phyloP scores from a whole-genome alignment of 371 early-diverging fungal genomes.

The Mortierella sp. region DNA sequence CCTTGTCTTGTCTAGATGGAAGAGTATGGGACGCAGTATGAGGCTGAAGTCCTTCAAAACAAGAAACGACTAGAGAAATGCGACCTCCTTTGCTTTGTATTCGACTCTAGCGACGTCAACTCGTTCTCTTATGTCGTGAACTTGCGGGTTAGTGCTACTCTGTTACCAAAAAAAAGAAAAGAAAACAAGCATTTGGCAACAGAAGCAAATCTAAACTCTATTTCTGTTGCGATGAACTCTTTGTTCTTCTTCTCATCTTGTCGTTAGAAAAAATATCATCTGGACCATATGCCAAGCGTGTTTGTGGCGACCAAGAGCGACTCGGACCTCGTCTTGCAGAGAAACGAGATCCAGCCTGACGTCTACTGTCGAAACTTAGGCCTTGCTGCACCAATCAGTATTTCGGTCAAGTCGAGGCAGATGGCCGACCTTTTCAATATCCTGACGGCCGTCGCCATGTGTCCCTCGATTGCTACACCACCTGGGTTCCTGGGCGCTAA shows the following conservation, averaged over 20 bases:
- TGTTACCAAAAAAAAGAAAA: too few species aligned
- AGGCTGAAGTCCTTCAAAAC: conserved; percentile 82
- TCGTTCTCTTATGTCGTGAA: conserved; percentile 93
- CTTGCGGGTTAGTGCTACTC: conserved; percentile 69
- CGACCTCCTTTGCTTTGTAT: conserved; percentile 93
- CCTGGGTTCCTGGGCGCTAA: conserved; percentile 42
- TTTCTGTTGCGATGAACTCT: conserved; percentile 4
- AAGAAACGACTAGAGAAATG: conserved; percentile 84
- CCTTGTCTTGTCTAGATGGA: conserved; percentile 74
- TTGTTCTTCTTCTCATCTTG: neutral
- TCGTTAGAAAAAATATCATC: conserved; percentile 76
- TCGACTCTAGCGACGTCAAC: conserved; percentile 92
- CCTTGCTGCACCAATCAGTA: conserved; percentile 86
- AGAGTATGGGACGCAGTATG: conserved; percentile 84
- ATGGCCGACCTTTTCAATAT: conserved; percentile 90
- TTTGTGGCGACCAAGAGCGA: conserved; percentile 96
- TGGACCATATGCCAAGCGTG: conserved; percentile 86
- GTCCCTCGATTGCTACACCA: conserved; percentile 68
- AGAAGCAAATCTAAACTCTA: neutral
- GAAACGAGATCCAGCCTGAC: conserved; percentile 89
- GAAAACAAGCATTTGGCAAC: too few species aligned
- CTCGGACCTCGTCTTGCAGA: conserved; percentile 81
- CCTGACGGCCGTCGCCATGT: conserved; percentile 87
- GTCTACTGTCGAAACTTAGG: conserved; percentile 89
- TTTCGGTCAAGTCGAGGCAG: conserved; percentile 86